phyloP scores from a whole-genome alignment of 257 asterid species.

The Schizonepeta tenuifolia region DNA sequence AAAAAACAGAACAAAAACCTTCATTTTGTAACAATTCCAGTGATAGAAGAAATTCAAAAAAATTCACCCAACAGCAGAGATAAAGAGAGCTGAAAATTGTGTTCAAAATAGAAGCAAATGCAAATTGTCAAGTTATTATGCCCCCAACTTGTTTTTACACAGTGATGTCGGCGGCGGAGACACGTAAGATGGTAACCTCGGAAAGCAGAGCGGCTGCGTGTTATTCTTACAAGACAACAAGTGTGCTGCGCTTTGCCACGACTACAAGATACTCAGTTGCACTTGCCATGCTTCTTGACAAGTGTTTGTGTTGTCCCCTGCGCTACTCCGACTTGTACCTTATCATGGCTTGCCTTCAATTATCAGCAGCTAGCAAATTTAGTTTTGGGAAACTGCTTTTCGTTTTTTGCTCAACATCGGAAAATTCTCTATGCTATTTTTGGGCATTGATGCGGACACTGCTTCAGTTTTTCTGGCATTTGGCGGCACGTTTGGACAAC shows the following conservation, averaged over 20 bases:
- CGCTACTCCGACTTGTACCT: conserved; percentile 10
- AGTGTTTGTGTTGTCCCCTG: conserved; percentile 25
- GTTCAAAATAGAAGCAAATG: neutral
- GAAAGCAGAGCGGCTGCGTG: conserved; percentile 20
- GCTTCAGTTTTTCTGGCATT: conserved; percentile 8
- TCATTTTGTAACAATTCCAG: conserved; percentile 27
- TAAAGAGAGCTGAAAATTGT: neutral
- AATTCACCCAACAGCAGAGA: neutral
- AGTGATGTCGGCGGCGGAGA: conserved; percentile 30
- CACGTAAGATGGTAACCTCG: conserved; percentile 31
- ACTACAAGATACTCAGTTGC: conserved; percentile 29
- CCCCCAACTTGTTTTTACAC: neutral
- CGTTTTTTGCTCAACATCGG: neutral
- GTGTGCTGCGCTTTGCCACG: conserved; percentile 49
- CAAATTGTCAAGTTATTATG: neutral
- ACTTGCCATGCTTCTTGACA: conserved; percentile 34
- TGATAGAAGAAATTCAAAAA: neutral
- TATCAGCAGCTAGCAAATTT: neutral
- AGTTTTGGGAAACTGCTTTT: neutral
- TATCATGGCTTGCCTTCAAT: neutral
- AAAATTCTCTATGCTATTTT: neutral
- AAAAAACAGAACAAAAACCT: conserved; percentile 34
- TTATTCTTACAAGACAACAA: conserved; percentile 25
- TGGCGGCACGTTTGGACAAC: conserved; percentile 12
- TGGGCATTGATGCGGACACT: conserved; percentile 26